Evolutionary conservation across 495 filamentous ascomycete genomes (phyloP).

Genomic region (Xylaria cubensis): DNA sequence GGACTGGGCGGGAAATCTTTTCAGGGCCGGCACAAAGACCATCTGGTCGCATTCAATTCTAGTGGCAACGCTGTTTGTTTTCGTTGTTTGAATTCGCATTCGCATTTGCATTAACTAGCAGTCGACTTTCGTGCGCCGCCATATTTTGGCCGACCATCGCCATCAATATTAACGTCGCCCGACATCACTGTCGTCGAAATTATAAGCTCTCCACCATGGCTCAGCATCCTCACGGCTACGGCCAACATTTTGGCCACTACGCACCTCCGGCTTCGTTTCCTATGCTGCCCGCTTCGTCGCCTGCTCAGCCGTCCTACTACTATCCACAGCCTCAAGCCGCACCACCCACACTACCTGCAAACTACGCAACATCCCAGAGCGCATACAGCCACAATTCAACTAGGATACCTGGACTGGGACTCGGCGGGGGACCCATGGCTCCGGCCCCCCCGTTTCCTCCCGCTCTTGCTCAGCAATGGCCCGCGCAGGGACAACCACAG

Average conservation of each 20-base stretch:
- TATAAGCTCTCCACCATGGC: conserved; percentile 39
- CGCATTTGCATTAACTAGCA: neutral
- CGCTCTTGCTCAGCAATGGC: conserved; percentile 23
- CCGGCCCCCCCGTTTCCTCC: conserved; percentile 22
- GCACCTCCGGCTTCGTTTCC: conserved; percentile 35
- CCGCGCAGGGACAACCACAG: conserved; percentile 25
- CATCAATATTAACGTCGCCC: neutral
- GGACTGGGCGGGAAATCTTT: neutral
- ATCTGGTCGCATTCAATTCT: conserved; percentile 6
- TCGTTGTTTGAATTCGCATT: conserved; percentile 3
- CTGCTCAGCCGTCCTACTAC: conserved; percentile 25
- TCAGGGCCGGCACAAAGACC: conserved; percentile 12
- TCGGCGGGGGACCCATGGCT: conserved; percentile 24
- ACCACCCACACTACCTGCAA: conserved; percentile 26
- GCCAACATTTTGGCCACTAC: conserved; percentile 43
- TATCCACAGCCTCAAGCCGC: conserved; percentile 33
- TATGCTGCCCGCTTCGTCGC: conserved; percentile 22
- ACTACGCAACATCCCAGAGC: conserved; percentile 38
- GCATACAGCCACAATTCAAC: conserved; percentile 50
- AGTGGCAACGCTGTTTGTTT: conserved; percentile 10
- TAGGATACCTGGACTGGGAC: conserved; percentile 52
- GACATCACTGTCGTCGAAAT: neutral
- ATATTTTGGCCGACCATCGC: conserved; percentile 6
- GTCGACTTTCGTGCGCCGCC: neutral
- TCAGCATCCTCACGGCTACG: conserved; percentile 44